A percentile compares a stretch with the other conserved stretches of the same genome.
phyloP scores from a whole-genome alignment of 208 protist genomes.

The Kentomonas sorsogonicus region DNA sequence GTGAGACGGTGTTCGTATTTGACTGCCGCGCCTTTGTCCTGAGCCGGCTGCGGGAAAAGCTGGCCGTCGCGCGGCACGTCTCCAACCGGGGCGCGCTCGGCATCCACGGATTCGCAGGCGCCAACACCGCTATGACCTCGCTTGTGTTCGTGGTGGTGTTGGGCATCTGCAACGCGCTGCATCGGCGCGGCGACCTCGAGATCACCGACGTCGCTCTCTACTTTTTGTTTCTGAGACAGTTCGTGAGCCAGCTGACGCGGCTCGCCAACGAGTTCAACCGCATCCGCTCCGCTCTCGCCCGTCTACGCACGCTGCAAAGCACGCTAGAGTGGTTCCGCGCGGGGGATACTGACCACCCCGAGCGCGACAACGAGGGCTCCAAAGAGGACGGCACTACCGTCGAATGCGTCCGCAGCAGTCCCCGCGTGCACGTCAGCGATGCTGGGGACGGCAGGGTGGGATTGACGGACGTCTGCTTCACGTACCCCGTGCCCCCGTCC shows the following conservation, averaged over 20 bases:
- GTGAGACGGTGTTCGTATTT: slow-evolving; percentile 63
- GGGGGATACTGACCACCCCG: background rate
- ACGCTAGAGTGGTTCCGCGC: slow-evolving; percentile 59
- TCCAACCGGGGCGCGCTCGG: slow-evolving; percentile 31
- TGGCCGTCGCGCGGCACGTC: slow-evolving; percentile 17
- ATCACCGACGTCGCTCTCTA: slow-evolving; percentile 65
- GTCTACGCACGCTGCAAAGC: slow-evolving; percentile 38
- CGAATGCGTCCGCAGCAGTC: background rate
- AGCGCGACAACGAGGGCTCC: background rate
- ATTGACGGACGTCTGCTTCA: slow-evolving; percentile 39
- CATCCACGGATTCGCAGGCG: slow-evolving; percentile 59
- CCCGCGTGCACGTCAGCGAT: slow-evolving; percentile 4
- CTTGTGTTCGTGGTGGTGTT: slow-evolving; percentile 68
- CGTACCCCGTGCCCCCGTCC: slow-evolving; percentile 38
- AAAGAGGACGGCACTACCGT: background rate
- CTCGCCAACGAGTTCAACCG: slow-evolving; percentile 34
- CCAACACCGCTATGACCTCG: slow-evolving; percentile 44
- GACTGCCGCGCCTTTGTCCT: slow-evolving; percentile 45
- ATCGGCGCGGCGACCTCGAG: slow-evolving; percentile 39
- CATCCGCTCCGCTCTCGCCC: slow-evolving; percentile 32
- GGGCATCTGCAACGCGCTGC: slow-evolving; percentile 44
- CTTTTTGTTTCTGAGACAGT: slow-evolving; percentile 59
- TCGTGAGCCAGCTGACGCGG: slow-evolving; percentile 35
- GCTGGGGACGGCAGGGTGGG: slow-evolving; percentile 16
- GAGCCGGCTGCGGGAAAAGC: slow-evolving; percentile 21